A percentile compares a stretch with the other conserved stretches of the same genome.
Evolutionary conservation across 2,329 filamentous ascomycete genomes (phyloP).

Genomic region (Penicillium thymicola): DNA sequence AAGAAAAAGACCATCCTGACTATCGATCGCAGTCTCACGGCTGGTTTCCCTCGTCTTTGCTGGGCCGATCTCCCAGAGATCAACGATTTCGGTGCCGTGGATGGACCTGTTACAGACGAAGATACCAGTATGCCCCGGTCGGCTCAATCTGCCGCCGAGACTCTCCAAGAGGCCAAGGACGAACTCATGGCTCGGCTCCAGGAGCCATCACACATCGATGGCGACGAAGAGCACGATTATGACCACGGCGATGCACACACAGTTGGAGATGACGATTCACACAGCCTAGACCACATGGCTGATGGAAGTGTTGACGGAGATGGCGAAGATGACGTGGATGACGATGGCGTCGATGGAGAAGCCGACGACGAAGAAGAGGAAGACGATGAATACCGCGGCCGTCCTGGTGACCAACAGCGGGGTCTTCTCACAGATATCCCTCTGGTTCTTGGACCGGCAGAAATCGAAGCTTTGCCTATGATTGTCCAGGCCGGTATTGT

Average conservation of each 20-base stretch:
- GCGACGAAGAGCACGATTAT: conserved; percentile 37
- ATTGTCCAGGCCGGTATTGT: conserved; percentile 94
- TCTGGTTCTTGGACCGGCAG: conserved; percentile 87
- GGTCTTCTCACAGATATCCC: conserved; percentile 90
- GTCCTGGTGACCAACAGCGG: conserved; percentile 55
- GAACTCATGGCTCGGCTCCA: conserved; percentile 50
- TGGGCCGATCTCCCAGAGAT: conserved; percentile 47
- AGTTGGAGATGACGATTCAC: conserved; percentile 41
- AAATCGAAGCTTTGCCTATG: conserved; percentile 96
- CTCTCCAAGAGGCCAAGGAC: conserved; percentile 51
- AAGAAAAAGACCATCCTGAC: conserved; percentile 43
- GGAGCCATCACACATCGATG: conserved; percentile 44
- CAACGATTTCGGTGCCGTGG: conserved; percentile 39
- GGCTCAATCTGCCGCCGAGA: conserved; percentile 48
- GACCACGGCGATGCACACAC: conserved; percentile 43
- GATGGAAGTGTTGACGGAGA: conserved; percentile 50
- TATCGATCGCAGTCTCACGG: conserved; percentile 40
- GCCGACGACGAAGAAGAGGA: conserved; percentile 52
- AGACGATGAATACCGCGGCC: conserved; percentile 51
- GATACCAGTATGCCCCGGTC: conserved; percentile 48
- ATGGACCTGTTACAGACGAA: conserved; percentile 43
- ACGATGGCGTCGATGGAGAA: conserved; percentile 50
- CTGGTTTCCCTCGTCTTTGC: conserved; percentile 40
- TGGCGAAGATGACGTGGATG: conserved; percentile 52
- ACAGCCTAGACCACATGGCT: conserved; percentile 42